A percentile compares a stretch with the other conserved stretches of the same genome.
Evolutionary conservation across 495 filamentous ascomycete species (phyloP).

Genomic region (Cladorrhinum samala): DNA sequence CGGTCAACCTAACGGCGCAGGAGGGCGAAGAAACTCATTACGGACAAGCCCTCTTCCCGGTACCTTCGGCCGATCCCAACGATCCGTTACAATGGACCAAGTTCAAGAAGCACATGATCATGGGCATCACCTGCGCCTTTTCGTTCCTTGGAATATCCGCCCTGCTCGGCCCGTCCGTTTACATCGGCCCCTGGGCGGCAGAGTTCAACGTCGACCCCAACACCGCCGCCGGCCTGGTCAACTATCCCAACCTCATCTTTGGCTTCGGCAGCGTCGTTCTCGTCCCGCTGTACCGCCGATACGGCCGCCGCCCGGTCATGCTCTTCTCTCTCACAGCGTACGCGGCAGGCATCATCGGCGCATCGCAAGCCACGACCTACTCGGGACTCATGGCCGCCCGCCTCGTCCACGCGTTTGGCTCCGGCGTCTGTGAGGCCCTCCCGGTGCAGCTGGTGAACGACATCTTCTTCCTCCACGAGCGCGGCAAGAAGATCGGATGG

Average conservation of each 20-base stretch:
- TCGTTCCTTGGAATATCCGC: constrained; percentile 54
- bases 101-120: constrained; percentile 51
- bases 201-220: constrained; percentile 45
- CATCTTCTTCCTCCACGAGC: constrained; percentile 61
- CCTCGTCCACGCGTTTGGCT: constrained; percentile 56
- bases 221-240: constrained; percentile 48
- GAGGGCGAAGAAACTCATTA: constrained; percentile 56
- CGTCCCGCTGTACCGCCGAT: constrained; percentile 52
- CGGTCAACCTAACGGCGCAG: constrained; percentile 46
- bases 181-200: constrained; percentile 48
- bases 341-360: constrained; percentile 23
- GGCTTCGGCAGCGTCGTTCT: constrained; percentile 50
- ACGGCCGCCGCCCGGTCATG: constrained; percentile 53
- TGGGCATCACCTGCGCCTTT: constrained; percentile 47
- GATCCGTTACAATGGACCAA: constrained; percentile 54
- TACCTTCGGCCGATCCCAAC: constrained; percentile 54
- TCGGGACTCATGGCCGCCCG: constrained; percentile 52
- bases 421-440: constrained; percentile 52
- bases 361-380: constrained; percentile 21
- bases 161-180: constrained; percentile 48
- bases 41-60: constrained; percentile 55
- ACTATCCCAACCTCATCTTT: constrained; percentile 54
- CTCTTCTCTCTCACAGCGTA: constrained; percentile 37
- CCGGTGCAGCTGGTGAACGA: constrained; percentile 60
- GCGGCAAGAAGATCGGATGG: constrained; percentile 59